Base-by-base conservation (phyloP, 495 filamentous ascomycete genomes). In the Tetracladium setigerum region DNA sequence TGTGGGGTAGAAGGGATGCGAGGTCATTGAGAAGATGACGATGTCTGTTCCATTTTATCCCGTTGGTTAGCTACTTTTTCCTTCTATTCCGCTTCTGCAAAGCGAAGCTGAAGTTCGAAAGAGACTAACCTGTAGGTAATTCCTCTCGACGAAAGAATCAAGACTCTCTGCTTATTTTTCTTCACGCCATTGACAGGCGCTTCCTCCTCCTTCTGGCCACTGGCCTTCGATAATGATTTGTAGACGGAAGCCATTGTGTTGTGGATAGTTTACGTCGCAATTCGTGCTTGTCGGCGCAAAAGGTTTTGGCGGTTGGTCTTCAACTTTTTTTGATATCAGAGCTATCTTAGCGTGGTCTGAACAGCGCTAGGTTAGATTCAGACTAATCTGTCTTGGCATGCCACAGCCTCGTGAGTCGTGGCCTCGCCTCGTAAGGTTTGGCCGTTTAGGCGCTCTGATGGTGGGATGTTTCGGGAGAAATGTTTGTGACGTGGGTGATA, bases 11-110 rank as follows among this genome's bases (percentile, higher is more conserved):
- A 54, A 99, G 83, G 18, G 81, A 73, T 39, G 89, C 79, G 14
- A 99, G 74, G 62, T 99, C 94, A 51, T 89, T 82, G 49, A 97
- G 81, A 16, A 99, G 74, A 70, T 98, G 91, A 41, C 92, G 82
- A 64, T 98, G 92, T 58, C 87, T 91, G 51, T 38, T 59, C 38
- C 43, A 39, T 22, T 6, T 11, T 40, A 32, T 42, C 22, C 27
- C 8, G 10, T 43, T 33, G 52, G 43, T n/a, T 27, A 27, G 22
- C 22, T 3, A 39, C 16, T 10, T 4, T 7, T n/a, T 42, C 14
- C 24, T 6, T 34, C 33, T 38, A 44, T 47, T 33, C 17, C 15
- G 31, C 35, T 27, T 3, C 35, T 24, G 17, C 32, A n/a, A 1
- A 24, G 18, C 15, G 18, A 22, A 27, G 12, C 22, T 46, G 7